These are phyloP conservation scores for Colletotrichum echinochloae DNA, from an alignment of 2,329 filamentous ascomycete genomes.

Conservation along the genomic window DNA sequence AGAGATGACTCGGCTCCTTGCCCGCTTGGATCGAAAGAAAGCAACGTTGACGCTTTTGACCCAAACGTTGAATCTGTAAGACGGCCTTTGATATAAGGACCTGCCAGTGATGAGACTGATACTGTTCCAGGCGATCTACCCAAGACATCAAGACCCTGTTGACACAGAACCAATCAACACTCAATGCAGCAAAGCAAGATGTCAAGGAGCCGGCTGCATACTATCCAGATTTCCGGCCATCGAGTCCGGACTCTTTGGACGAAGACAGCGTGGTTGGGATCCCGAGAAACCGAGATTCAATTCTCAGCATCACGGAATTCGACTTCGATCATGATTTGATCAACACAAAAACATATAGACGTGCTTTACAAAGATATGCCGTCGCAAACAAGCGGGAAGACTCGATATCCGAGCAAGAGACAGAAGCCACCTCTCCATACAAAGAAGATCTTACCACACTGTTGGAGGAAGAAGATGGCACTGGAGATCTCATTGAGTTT, in stretches of 20 bases:
- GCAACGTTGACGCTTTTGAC: slow-evolving; percentile 32
- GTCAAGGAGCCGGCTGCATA: not conserved
- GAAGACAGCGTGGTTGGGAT: not conserved
- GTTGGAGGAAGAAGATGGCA: not conserved
- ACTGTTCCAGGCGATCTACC: slow-evolving; percentile 13
- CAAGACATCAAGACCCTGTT: slow-evolving; percentile 35
- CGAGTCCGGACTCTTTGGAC: not conserved
- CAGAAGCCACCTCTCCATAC: not conserved
- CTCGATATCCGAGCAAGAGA: not conserved
- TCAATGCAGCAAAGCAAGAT: slow-evolving; percentile 30
- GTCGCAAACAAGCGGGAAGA: not conserved
- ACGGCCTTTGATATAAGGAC: no score
- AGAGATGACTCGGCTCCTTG: slow-evolving; percentile 29
- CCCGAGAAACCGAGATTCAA: slow-evolving; percentile 27
- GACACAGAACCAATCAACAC: slow-evolving; percentile 10
- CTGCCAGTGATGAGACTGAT: not conserved
- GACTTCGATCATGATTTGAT: slow-evolving; percentile 37
- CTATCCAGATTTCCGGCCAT: not conserved
- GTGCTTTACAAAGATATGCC: slow-evolving; percentile 21
- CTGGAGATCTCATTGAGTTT: slow-evolving; percentile 1
- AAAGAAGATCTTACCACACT: not conserved
- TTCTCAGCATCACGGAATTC: slow-evolving; percentile 37
- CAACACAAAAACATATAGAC: slow-evolving; percentile 31
- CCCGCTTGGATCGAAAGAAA: slow-evolving; percentile 32
- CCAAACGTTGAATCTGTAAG: slow-evolving; percentile 35